Evolutionary conservation across 768 basidiomycete species (phyloP), one percentile per base, ranked within the genome.

Genomic region (Serendipita sp.): DNA sequence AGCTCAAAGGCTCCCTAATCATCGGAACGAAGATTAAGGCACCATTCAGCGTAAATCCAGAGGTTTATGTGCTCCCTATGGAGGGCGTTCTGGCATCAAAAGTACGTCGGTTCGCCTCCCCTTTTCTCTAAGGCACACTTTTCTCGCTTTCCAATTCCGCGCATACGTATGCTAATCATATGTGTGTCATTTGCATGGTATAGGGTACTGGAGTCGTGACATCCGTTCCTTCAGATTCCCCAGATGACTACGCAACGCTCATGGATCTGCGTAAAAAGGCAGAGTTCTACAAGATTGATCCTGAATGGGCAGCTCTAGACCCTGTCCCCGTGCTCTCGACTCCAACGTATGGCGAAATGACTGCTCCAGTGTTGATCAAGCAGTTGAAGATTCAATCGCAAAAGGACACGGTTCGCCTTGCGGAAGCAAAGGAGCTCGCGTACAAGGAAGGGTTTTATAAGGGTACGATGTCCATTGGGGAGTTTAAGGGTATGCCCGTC

Each of bases 381-480:
- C 77, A 90, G 74, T 71, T 98, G 65, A 97, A 98, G 77, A 93
- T 99, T 69, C 86, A 90, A 67, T 95, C 91, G 1, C 90, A 93
- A 70, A 94, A 93, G 73, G 96, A 99, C 70, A 79, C 79, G 48
- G 94, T 93, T 74, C 89, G 90, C 73, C 81, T 99, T 28, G 85
- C 86, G 2, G 94, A 97, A 71, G 96, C 96, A 60, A 99, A 99
- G 74, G 96, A 97, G 69, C 81, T 97, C 65, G 90, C 91, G 9
- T 98, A 98, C 76, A 98, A 96, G 75, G 95, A 97, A 73, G 96
- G 96, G 22, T 97, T 97, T 80, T 97, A 97, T 73, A 82, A 80
- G 69, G 96, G 96, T 13, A 85, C 79, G 3, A 97, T 99, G 94
- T 65, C 83, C 61, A 81, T 90, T 9, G 96, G 95, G 45, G 86